A percentile compares a stretch with the other conserved stretches of the same genome.
Evolutionary conservation across 2,329 filamentous ascomycete species (phyloP).

Genomic region (Xenosphaeropsis pyriputrescens): DNA sequence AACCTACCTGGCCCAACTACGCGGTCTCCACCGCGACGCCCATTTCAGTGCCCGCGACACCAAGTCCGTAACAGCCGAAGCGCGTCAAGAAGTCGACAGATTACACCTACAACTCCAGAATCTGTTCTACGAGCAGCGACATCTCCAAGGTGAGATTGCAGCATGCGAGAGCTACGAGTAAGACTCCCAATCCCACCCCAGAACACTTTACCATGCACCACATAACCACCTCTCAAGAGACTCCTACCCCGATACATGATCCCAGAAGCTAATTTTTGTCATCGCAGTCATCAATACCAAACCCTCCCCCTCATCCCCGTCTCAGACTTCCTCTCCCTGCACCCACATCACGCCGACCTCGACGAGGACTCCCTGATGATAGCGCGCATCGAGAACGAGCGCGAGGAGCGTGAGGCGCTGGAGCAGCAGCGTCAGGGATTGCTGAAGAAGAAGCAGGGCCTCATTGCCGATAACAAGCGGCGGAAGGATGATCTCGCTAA

Average conservation of each 20-base stretch:
- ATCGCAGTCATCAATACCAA: conserved; percentile 68
- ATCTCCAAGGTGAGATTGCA: conserved; percentile 77
- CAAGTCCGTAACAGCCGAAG: conserved; percentile 74
- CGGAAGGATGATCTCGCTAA: conserved; percentile 86
- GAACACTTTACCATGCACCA: neutral
- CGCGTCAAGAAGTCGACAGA: conserved; percentile 78
- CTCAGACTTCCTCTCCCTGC: conserved; percentile 64
- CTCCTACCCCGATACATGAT: too few species aligned
- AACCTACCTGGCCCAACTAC: conserved; percentile 65
- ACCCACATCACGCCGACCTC: conserved; percentile 59
- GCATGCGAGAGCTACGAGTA: conserved; percentile 89
- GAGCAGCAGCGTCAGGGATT: conserved; percentile 74
- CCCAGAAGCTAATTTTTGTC: conserved; percentile 4
- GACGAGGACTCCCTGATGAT: conserved; percentile 77
- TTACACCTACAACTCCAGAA: conserved; percentile 91
- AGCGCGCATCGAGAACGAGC: conserved; percentile 82
- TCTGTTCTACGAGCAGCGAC: conserved; percentile 87
- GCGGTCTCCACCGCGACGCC: conserved; percentile 70
- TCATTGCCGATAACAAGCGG: conserved; percentile 73
- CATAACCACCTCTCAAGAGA: too few species aligned
- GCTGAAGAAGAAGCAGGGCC: conserved; percentile 53
- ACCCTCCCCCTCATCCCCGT: conserved; percentile 72
- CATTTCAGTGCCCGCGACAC: conserved; percentile 72
- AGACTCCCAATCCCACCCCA: conserved; percentile 19
- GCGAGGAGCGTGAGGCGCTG: conserved; percentile 66